These are phyloP conservation scores for Graphilbum ipis-grandicollis DNA, from an alignment of 2,329 filamentous ascomycete genomes.

Conservation along the genomic window DNA sequence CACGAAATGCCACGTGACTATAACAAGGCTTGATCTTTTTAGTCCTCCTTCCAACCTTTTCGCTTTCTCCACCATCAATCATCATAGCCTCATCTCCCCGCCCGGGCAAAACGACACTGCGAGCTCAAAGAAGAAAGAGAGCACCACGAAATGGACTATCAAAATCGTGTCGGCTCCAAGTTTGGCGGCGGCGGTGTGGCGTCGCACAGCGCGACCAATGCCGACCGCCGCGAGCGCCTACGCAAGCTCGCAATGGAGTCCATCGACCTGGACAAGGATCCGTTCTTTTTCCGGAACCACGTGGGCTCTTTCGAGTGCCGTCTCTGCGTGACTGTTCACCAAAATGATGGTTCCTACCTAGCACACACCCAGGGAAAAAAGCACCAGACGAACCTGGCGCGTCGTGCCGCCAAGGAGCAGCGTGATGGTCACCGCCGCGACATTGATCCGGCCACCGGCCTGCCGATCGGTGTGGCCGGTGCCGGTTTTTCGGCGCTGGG, in stretches of 20 bases:
- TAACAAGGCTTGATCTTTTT: no score
- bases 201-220: conserved; percentile 83
- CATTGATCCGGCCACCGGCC: conserved; percentile 48
- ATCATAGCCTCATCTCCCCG: neutral
- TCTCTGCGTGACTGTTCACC: conserved; percentile 90
- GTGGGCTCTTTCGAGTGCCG: conserved; percentile 96
- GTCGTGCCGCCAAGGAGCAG: conserved; percentile 87
- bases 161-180: conserved; percentile 93
- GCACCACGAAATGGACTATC: conserved; percentile 64
- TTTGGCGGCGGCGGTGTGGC: conserved; percentile 96
- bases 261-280: conserved; percentile 98
- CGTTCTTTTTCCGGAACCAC: conserved; percentile 99
- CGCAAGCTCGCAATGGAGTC: conserved; percentile 96
- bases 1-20: no score
- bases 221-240: conserved; percentile 89
- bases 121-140: no score
- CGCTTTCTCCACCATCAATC: no score
- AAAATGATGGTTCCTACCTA: conserved; percentile 97
- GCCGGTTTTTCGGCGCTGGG: conserved; percentile 38
- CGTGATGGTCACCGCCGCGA: conserved; percentile 63
- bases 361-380: conserved; percentile 97
- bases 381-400: conserved; percentile 94
- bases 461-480: conserved; percentile 62
- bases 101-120: neutral
- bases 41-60: no score